Percentiles rank a stretch among this genome's conserved stretches.
Conservation (phyloP, 2,329 filamentous ascomycete species). For the Microdochium bolleyi region DNA sequence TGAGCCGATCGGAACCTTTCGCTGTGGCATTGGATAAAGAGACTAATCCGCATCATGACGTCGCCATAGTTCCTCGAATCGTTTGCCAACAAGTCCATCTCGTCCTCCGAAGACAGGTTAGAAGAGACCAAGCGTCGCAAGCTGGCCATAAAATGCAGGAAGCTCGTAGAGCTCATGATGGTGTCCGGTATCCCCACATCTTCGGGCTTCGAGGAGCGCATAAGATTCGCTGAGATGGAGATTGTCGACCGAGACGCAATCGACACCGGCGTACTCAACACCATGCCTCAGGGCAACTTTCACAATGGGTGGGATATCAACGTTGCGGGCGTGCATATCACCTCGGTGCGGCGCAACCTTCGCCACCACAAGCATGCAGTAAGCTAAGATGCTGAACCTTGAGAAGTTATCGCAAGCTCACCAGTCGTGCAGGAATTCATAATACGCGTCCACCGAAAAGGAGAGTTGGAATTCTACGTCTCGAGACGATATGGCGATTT, state of each 20-base stretch:
- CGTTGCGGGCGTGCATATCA: slow-evolving; percentile 78
- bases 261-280: slow-evolving; percentile 79
- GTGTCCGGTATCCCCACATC: slow-evolving; percentile 93
- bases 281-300: slow-evolving; percentile 81
- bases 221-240: slow-evolving; percentile 93
- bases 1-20: slow-evolving; percentile 44
- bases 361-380: slow-evolving; percentile 88
- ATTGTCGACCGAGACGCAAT: slow-evolving; percentile 91
- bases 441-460: slow-evolving; percentile 73
- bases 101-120: slow-evolving; percentile 88
- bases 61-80: slow-evolving; percentile 79
- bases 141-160: slow-evolving; percentile 85
- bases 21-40: neutral
- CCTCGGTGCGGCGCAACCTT: slow-evolving; percentile 75
- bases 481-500: slow-evolving; percentile 88
- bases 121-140: slow-evolving; percentile 96
- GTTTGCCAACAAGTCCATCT: slow-evolving; percentile 95
- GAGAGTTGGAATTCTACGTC: slow-evolving; percentile 69
- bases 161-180: slow-evolving; percentile 98
- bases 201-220: slow-evolving; percentile 94
- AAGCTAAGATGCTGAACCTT: slow-evolving; percentile 23
- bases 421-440: slow-evolving; percentile 64
- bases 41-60: slow-evolving; percentile 4
- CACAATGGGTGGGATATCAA: slow-evolving; percentile 98
- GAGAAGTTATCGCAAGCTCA: neutral